A percentile compares a stretch with the other conserved stretches of the same genome.
Evolutionary conservation across 495 filamentous ascomycete genomes (phyloP).

Genomic region (Achaetomiella virescens): DNA sequence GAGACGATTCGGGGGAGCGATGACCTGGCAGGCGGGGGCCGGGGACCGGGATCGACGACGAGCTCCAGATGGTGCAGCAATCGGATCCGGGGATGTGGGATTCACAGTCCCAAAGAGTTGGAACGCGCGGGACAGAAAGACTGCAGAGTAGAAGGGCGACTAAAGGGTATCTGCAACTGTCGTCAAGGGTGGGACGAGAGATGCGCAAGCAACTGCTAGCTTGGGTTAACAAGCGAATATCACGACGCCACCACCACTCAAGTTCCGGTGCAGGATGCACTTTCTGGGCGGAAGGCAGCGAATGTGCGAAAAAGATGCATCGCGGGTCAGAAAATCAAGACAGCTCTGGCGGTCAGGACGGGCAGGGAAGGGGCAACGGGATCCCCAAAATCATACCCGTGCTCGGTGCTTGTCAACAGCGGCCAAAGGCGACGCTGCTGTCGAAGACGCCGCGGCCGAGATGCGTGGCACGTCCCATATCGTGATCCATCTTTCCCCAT

Average conservation of each 20-base stretch:
- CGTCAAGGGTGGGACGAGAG: conserved; percentile 10
- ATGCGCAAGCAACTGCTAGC: neutral
- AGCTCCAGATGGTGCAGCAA: neutral
- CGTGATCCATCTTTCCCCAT: conserved; percentile 6
- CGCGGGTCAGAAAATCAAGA: too few species aligned
- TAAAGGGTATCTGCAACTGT: neutral
- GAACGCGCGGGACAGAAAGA: neutral
- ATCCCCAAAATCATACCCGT: too few species aligned
- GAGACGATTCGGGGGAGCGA: neutral
- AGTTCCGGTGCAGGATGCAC: neutral
- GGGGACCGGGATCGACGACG: neutral
- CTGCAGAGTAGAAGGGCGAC: neutral
- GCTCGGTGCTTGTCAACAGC: too few species aligned
- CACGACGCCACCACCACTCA: neutral
- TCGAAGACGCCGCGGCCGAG: conserved; percentile 11
- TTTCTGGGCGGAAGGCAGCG: neutral
- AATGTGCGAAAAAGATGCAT: neutral
- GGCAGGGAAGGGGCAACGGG: neutral
- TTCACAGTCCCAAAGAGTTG: neutral
- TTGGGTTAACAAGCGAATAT: neutral
- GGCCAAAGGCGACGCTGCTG: too few species aligned
- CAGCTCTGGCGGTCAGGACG: neutral
- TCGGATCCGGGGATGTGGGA: too few species aligned
- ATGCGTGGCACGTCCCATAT: conserved; percentile 17
- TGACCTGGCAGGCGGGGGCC: neutral